Conservation (phyloP, 441 rosid genomes). For the Jatropha multifida region DNA sequence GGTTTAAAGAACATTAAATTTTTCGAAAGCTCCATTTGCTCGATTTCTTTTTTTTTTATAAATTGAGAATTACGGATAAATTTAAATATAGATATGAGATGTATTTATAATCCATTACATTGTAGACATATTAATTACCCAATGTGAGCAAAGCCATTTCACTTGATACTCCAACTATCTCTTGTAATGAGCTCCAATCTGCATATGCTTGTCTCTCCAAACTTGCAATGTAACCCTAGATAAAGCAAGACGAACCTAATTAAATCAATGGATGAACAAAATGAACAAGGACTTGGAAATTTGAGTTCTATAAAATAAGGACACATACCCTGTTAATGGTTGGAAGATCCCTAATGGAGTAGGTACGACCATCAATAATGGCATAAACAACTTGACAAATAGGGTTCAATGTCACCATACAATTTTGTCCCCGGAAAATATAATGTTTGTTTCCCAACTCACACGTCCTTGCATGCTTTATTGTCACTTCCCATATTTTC, state of each 20-base stretch:
- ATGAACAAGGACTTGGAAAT: background rate
- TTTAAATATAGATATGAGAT: no score
- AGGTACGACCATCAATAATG: slow-evolving; percentile 37
- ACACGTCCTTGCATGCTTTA: slow-evolving; percentile 77
- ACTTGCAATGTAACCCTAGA: slow-evolving; percentile 40
- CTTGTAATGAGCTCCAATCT: slow-evolving; percentile 52
- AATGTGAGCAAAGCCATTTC: slow-evolving; percentile 52
- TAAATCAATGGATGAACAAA: background rate
- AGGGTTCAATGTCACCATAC: slow-evolving; percentile 50
- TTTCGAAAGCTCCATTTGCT: no score
- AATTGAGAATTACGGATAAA: no score
- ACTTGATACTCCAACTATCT: slow-evolving; percentile 39
- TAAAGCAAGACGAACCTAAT: no score
- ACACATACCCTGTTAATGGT: slow-evolving; percentile 40
- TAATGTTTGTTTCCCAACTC: slow-evolving; percentile 56
- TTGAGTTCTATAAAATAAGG: background rate
- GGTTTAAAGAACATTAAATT: no score
- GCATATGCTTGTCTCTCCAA: slow-evolving; percentile 59
- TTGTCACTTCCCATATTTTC: slow-evolving; percentile 72
- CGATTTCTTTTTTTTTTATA: no score
- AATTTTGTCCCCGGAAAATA: slow-evolving; percentile 36
- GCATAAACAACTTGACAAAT: slow-evolving; percentile 65
- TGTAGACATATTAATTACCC: slow-evolving; percentile 33
- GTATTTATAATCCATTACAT: no score
- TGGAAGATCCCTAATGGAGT: slow-evolving; percentile 32